A percentile compares a stretch with the other conserved stretches of the same genome.
Evolutionary conservation across 2,329 filamentous ascomycete genomes (phyloP).

Genomic region (Pseudopyrenochaeta lycopersici): DNA sequence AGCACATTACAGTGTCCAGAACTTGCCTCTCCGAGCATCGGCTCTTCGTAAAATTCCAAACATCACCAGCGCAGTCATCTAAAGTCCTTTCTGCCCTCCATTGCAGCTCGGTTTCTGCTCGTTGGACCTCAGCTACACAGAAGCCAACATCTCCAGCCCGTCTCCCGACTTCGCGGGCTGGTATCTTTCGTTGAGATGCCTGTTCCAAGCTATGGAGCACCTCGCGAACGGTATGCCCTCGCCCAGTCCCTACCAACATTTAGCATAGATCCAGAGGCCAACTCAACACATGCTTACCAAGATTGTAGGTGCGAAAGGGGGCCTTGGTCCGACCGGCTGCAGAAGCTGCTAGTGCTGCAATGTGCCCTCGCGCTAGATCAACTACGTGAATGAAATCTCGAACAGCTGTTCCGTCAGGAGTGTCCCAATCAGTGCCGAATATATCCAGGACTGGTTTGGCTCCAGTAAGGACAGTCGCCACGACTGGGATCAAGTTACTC

Average conservation of each 20-base stretch:
- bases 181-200: slow-evolving; percentile 46
- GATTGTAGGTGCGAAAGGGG: slow-evolving; percentile 52
- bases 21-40: slow-evolving; percentile 24
- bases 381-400: slow-evolving; percentile 75
- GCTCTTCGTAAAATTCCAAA: slow-evolving; percentile 50
- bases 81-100: slow-evolving; percentile 51
- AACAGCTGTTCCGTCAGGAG: slow-evolving; percentile 70
- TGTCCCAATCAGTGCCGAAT: slow-evolving; percentile 72
- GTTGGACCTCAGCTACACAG: slow-evolving; percentile 50
- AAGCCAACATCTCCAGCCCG: slow-evolving; percentile 54
- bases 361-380: slow-evolving; percentile 70
- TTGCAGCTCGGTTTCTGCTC: slow-evolving; percentile 50
- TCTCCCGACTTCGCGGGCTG: slow-evolving; percentile 47
- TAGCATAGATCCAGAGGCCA: slow-evolving; percentile 2
- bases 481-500: slow-evolving; percentile 71
- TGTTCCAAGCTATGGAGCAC: slow-evolving; percentile 51
- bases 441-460: slow-evolving; percentile 64
- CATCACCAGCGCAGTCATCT: slow-evolving; percentile 48
- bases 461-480: slow-evolving; percentile 69
- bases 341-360: slow-evolving; percentile 64
- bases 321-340: slow-evolving; percentile 40
- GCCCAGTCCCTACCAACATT: slow-evolving; percentile 48
- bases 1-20: slow-evolving; percentile 17
- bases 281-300: slow-evolving; percentile 33
- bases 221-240: slow-evolving; percentile 54